phyloP scores from a whole-genome alignment of 2,329 filamentous ascomycete genomes.

The Kalmusia sp. region DNA sequence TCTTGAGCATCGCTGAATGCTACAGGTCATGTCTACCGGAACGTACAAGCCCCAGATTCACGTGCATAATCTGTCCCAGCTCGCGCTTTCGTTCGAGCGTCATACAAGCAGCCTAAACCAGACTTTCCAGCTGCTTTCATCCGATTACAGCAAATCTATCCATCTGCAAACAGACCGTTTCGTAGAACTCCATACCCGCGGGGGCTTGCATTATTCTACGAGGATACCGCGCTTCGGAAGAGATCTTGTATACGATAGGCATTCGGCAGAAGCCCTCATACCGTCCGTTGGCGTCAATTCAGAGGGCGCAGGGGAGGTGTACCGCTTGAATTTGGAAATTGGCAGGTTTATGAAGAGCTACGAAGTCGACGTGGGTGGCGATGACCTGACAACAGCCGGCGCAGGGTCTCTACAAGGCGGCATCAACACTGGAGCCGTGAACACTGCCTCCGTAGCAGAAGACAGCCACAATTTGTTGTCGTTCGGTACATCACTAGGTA shows the following conservation, averaged over 20 bases:
- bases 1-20: background rate
- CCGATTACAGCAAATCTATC: constrained; percentile 91
- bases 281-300: constrained; percentile 86
- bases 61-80: constrained; percentile 90
- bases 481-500: constrained; percentile 94
- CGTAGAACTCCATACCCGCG: constrained; percentile 90
- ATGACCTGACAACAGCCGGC: constrained; percentile 71
- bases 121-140: constrained; percentile 85
- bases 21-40: constrained; percentile 47
- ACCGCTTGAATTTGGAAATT: constrained; percentile 86
- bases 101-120: constrained; percentile 93
- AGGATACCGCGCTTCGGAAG: constrained; percentile 91
- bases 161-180: constrained; percentile 92
- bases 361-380: constrained; percentile 86
- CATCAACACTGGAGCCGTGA: constrained; percentile 84
- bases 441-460: constrained; percentile 85
- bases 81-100: constrained; percentile 90
- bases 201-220: constrained; percentile 86
- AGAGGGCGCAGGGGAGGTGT: constrained; percentile 90
- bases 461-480: constrained; percentile 87
- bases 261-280: constrained; percentile 83
- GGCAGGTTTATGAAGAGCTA: constrained; percentile 95
- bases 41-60: constrained; percentile 86
- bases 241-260: constrained; percentile 83
- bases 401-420: constrained; percentile 84